A percentile compares a stretch with the other conserved stretches of the same genome.
phyloP scores from a whole-genome alignment of 2,329 filamentous ascomycete genomes.

The Aspergillus sp. region DNA sequence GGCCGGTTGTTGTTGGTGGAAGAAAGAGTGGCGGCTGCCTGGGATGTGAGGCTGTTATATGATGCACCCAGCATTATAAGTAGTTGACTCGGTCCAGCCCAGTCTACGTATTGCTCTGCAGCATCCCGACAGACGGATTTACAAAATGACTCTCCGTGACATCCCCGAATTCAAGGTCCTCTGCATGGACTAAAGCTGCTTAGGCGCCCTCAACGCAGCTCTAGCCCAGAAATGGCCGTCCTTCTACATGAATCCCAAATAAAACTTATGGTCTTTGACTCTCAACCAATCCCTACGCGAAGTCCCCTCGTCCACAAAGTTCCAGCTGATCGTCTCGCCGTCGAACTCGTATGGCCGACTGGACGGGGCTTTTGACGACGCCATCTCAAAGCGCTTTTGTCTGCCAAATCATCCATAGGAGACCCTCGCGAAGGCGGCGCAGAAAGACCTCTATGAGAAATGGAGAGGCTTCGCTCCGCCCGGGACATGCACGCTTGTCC shows the following conservation, averaged over 20 bases:
- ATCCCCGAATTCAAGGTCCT: slow-evolving; percentile 36
- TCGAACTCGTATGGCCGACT: slow-evolving; percentile 47
- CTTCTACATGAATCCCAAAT: slow-evolving; percentile 22
- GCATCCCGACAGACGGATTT: background rate
- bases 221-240: slow-evolving; percentile 22
- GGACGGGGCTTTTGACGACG: slow-evolving; percentile 48
- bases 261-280: slow-evolving; percentile 22
- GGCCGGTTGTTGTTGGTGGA: too few relatives aligned
- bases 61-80: too few relatives aligned
- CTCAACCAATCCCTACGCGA: slow-evolving; percentile 30
- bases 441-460: slow-evolving; percentile 37
- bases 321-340: slow-evolving; percentile 45
- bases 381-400: slow-evolving; percentile 42
- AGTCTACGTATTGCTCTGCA: background rate
- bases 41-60: too few relatives aligned
- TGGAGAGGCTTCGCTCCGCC: slow-evolving; percentile 45
- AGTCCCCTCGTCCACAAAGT: slow-evolving; percentile 28
- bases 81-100: too few relatives aligned
- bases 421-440: slow-evolving; percentile 40
- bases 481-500: slow-evolving; percentile 42
- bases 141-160: slow-evolving; percentile 5
- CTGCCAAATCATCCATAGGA: slow-evolving; percentile 36
- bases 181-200: slow-evolving; percentile 32
- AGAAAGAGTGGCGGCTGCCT: too few relatives aligned
- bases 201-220: slow-evolving; percentile 34